phyloP scores from a whole-genome alignment of 202 grass and related monocot species.

The Carex arenaria region DNA sequence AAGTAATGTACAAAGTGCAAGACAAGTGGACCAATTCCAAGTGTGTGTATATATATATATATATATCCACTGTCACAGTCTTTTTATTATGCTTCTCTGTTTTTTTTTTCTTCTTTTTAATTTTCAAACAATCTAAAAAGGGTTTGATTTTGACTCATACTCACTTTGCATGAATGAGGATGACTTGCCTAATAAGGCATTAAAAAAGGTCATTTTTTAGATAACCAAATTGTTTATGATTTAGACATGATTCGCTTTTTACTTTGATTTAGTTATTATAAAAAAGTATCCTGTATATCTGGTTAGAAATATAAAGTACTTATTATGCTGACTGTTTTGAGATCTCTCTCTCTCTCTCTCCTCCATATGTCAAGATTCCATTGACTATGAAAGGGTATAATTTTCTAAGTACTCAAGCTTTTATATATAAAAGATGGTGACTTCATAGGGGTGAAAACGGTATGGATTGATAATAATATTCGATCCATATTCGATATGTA shows the following conservation, averaged over 20 bases:
- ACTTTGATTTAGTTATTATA: slow-evolving; percentile 17
- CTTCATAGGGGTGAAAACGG: too few species aligned
- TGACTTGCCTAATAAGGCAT: slow-evolving; percentile 26
- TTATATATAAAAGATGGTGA: not conserved
- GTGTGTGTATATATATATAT: too few species aligned
- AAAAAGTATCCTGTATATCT: not conserved
- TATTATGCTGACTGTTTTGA: not conserved
- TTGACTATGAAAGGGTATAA: slow-evolving; percentile 9
- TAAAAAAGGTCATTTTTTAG: slow-evolving; percentile 20
- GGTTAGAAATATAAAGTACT: slow-evolving; percentile 12
- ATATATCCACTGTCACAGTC: slow-evolving; percentile 15
- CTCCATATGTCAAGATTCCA: slow-evolving; percentile 4
- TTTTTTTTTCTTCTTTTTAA: not conserved
- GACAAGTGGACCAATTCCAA: slow-evolving; percentile 20
- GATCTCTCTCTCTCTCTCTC: not conserved
- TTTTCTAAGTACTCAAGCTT: slow-evolving; percentile 1
- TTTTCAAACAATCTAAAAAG: slow-evolving; percentile 22
- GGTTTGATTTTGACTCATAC: slow-evolving; percentile 26
- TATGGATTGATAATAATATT: too few species aligned
- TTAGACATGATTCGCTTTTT: slow-evolving; percentile 14
- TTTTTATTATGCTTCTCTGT: slow-evolving; percentile 14
- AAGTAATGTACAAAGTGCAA: slow-evolving; percentile 24
- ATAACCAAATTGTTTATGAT: slow-evolving; percentile 31
- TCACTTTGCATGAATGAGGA: slow-evolving; percentile 17
- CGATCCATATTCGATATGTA: too few species aligned